phyloP scores from a whole-genome alignment of 2,329 filamentous ascomycete genomes.

The Akanthomyces uredinophilus region DNA sequence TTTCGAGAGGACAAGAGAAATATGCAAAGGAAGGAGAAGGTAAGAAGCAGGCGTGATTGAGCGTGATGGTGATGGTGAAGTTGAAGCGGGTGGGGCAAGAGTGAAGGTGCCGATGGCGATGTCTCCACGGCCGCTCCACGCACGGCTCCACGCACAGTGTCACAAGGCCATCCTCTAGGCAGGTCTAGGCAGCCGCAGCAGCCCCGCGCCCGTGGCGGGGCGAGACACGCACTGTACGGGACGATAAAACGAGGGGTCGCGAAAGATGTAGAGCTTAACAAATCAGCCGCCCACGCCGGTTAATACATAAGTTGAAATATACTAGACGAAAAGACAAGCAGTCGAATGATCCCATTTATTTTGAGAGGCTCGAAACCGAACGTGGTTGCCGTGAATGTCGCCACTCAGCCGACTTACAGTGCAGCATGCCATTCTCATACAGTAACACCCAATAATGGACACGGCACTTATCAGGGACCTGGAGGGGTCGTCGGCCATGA shows the following conservation, averaged over 20 bases:
- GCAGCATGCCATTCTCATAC: background rate
- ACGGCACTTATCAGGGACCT: slow-evolving; percentile 6
- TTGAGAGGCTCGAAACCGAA: background rate
- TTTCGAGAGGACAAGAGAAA: slow-evolving; percentile 8
- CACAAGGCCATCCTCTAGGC: slow-evolving; percentile 10
- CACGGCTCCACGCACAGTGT: slow-evolving; percentile 11
- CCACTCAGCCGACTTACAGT: background rate
- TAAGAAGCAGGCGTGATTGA: slow-evolving; percentile 17
- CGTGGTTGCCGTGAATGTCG: too few species aligned
- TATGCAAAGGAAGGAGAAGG: slow-evolving; percentile 1
- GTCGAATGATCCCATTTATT: too few species aligned
- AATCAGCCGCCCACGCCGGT: background rate
- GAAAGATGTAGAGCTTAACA: background rate
- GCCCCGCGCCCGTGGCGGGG: background rate
- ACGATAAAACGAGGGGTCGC: background rate
- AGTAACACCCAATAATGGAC: slow-evolving; percentile 2
- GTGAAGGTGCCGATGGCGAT: slow-evolving; percentile 17
- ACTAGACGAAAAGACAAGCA: too few species aligned
- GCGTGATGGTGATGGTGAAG: slow-evolving; percentile 19
- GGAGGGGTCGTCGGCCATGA: background rate
- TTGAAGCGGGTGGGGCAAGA: slow-evolving; percentile 28
- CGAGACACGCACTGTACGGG: background rate
- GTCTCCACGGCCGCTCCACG: slow-evolving; percentile 7
- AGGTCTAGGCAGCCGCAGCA: background rate
- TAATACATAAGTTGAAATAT: too few species aligned